Conservation (phyloP, 257 asterid species). For the Forsythia suspensa region DNA sequence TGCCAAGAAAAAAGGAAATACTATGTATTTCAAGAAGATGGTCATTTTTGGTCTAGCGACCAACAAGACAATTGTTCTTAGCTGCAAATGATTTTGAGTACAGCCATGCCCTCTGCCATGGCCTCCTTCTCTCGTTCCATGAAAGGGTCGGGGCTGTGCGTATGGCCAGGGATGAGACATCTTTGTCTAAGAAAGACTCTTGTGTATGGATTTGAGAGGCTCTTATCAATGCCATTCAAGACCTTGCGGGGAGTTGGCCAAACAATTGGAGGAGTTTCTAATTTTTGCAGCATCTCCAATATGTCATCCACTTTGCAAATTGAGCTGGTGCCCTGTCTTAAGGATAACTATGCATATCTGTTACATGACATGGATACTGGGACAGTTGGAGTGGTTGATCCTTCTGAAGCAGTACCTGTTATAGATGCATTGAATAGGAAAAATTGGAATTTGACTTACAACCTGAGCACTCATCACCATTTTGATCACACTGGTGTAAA, state of each 20-base stretch:
- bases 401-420: conserved; percentile 57
- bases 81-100: conserved; percentile 45
- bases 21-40: too few species aligned
- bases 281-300: conserved; percentile 73
- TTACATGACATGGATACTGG: conserved; percentile 53
- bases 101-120: conserved; percentile 53
- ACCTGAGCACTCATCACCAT: conserved; percentile 94
- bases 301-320: conserved; percentile 71
- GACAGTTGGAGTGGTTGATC: conserved; percentile 60
- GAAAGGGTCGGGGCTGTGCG: conserved; percentile 73
- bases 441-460: conserved; percentile 82
- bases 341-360: conserved; percentile 54
- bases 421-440: conserved; percentile 69
- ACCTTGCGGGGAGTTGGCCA: conserved; percentile 74
- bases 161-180: conserved; percentile 92
- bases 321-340: conserved; percentile 80
- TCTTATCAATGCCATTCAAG: conserved; percentile 84
- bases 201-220: conserved; percentile 73
- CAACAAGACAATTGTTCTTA: too few species aligned
- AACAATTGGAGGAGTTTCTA: conserved; percentile 76
- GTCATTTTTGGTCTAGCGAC: too few species aligned
- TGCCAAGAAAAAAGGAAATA: too few species aligned
- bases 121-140: conserved; percentile 53
- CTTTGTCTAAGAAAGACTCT: conserved; percentile 76
- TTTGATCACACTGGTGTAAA: conserved; percentile 98